These are phyloP conservation scores for Lichenothelia convexa DNA, from an alignment of 495 filamentous ascomycete species.

Conservation along the genomic window DNA sequence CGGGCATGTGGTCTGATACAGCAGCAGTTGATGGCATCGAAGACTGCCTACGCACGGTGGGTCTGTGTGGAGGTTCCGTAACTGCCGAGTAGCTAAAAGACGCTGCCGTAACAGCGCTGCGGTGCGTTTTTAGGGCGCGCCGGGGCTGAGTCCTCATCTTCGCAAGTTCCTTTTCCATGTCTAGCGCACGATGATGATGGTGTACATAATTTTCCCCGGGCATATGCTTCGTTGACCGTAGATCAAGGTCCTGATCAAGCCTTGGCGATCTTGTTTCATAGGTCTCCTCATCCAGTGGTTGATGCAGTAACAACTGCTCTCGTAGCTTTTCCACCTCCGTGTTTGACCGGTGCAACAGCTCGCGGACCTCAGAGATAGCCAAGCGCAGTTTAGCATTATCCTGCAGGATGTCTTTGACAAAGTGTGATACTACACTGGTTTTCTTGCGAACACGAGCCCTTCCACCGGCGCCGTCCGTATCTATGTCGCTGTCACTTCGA, in stretches of 20 bases:
- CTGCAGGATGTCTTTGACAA: slow-evolving; percentile 86
- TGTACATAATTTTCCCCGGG: slow-evolving; percentile 76
- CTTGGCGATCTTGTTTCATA: slow-evolving; percentile 23
- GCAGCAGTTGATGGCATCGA: slow-evolving; percentile 30
- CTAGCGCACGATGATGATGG: slow-evolving; percentile 67
- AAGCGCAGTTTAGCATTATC: slow-evolving; percentile 88
- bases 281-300: slow-evolving; percentile 34
- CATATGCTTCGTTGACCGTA: slow-evolving; percentile 18
- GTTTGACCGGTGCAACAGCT: slow-evolving; percentile 84
- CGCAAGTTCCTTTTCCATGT: slow-evolving; percentile 21
- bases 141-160: slow-evolving; percentile 34
- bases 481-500: slow-evolving; percentile 49
- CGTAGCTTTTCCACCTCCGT: slow-evolving; percentile 76
- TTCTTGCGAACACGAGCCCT: slow-evolving; percentile 26
- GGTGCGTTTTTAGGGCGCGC: slow-evolving; percentile 53
- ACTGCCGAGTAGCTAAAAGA: slow-evolving; percentile 36
- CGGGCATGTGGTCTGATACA: slow-evolving; percentile 44
- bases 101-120: slow-evolving; percentile 38
- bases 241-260: slow-evolving; percentile 45
- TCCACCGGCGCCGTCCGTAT: slow-evolving; percentile 33
- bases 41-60: slow-evolving; percentile 17
- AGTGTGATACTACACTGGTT: slow-evolving; percentile 63
- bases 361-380: slow-evolving; percentile 73
- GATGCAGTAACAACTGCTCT: slow-evolving; percentile 67
- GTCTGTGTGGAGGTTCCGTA: slow-evolving; percentile 23